Percentiles rank a stretch among this genome's conserved stretches.
Evolutionary conservation across 306 rosid genomes (phyloP).

Genomic region (Quercus dentata): DNA sequence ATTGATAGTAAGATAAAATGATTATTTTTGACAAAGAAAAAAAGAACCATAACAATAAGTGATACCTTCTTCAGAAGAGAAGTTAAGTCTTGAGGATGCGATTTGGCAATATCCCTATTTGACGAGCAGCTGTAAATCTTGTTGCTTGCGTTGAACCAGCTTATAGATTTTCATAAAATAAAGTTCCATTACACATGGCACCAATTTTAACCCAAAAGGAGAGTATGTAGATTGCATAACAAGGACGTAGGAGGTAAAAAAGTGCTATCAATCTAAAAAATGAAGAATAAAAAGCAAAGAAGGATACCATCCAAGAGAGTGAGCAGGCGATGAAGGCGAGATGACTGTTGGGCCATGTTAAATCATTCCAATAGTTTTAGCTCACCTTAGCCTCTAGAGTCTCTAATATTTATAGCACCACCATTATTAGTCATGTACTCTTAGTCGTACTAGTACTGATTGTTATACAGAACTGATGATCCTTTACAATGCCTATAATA

Average conservation of each 20-base stretch:
- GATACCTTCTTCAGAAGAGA: too few species aligned
- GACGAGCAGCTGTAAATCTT: too few species aligned
- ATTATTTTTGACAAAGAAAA: too few species aligned
- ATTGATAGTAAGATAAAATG: too few species aligned
- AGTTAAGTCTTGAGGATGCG: too few species aligned
- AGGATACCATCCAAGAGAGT: conserved; percentile 98
- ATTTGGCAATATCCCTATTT: too few species aligned
- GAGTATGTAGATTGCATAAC: background rate
- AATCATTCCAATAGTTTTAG: conserved; percentile 60
- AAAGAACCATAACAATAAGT: too few species aligned
- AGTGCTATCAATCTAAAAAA: background rate
- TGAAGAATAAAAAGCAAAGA: conserved; percentile 1
- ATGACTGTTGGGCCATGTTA: conserved; percentile 93
- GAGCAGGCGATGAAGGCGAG: conserved; percentile 97
- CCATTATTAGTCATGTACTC: background rate
- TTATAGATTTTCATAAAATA: conserved; percentile 52
- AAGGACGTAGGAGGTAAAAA: background rate
- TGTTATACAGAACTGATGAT: background rate
- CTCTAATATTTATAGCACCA: background rate
- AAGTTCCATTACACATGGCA: background rate
- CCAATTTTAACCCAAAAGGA: background rate
- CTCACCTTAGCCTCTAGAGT: conserved; percentile 2
- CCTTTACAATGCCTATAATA: background rate
- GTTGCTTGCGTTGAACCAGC: too few species aligned
- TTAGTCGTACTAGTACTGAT: background rate